phyloP scores from a whole-genome alignment of 768 basidiomycete genomes.

The Amanita fuliginea region DNA sequence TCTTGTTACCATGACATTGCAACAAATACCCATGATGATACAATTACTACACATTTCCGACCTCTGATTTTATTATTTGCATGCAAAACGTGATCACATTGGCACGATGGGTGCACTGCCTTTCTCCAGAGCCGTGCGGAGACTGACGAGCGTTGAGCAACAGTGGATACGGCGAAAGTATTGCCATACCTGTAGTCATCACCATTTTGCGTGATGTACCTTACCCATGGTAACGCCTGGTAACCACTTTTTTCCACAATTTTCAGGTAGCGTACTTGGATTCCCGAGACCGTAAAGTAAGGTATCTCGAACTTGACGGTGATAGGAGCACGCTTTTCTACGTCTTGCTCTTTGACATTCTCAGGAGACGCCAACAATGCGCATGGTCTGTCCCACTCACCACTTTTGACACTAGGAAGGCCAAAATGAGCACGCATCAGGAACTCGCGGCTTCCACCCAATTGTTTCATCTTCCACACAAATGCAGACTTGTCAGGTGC shows the following conservation, averaged over 20 bases:
- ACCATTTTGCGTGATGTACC: slow-evolving; percentile 88
- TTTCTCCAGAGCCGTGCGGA: slow-evolving; percentile 68
- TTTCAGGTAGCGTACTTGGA: slow-evolving; percentile 96
- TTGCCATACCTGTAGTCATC: slow-evolving; percentile 71
- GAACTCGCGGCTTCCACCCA: slow-evolving; percentile 93
- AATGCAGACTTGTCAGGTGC: slow-evolving; percentile 97
- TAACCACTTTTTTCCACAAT: slow-evolving; percentile 99
- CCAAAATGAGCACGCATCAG: slow-evolving; percentile 98
- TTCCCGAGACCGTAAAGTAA: slow-evolving; percentile 95
- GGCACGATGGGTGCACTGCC: slow-evolving; percentile 56
- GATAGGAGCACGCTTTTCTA: slow-evolving; percentile 88
- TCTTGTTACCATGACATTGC: background rate
- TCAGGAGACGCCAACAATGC: background rate
- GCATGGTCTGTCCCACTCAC: slow-evolving; percentile 32
- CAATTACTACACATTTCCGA: too few species aligned
- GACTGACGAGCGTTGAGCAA: slow-evolving; percentile 21
- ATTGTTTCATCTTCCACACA: slow-evolving; percentile 98
- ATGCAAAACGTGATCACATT: slow-evolving; percentile 16
- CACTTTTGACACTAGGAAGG: slow-evolving; percentile 83
- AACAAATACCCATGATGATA: background rate
- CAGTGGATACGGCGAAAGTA: background rate
- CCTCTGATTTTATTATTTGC: background rate
- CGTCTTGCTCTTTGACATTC: slow-evolving; percentile 45
- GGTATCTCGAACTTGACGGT: slow-evolving; percentile 98
- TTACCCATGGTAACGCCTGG: slow-evolving; percentile 92